These are phyloP conservation scores for Lactarius hengduanensis DNA, from an alignment of 768 basidiomycete species.

Conservation along the genomic window DNA sequence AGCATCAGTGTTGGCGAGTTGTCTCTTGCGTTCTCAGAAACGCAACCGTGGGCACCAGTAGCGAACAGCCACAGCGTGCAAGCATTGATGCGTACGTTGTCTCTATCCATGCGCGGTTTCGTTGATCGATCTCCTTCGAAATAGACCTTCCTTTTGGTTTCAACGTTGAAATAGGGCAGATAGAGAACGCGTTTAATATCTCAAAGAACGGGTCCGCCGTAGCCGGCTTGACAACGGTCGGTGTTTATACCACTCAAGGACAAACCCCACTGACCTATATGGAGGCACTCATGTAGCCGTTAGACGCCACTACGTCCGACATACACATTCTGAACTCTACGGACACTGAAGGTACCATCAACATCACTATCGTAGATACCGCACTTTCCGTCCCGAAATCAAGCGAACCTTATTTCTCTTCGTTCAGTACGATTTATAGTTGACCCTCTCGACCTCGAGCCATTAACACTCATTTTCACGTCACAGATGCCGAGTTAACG, in stretches of 20 bases:
- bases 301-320: conserved; percentile 61
- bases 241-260: neutral
- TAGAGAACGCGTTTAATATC: conserved; percentile 65
- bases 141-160: conserved; percentile 76
- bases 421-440: conserved; percentile 51
- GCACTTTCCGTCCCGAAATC: conserved; percentile 47
- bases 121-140: neutral
- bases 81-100: conserved; percentile 51
- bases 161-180: conserved; percentile 52
- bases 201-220: conserved; percentile 50
- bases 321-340: conserved; percentile 51
- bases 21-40: conserved; percentile 52
- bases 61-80: conserved; percentile 57
- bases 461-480: neutral
- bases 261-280: neutral
- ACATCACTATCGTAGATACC: conserved; percentile 60
- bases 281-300: conserved; percentile 41
- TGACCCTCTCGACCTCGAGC: neutral
- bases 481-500: conserved; percentile 56
- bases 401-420: conserved; percentile 51
- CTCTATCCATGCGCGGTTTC: neutral
- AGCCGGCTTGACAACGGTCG: conserved; percentile 59
- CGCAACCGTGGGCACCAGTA: conserved; percentile 56
- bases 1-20: conserved; percentile 62
- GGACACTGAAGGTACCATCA: conserved; percentile 60